Base-by-base conservation (phyloP, 441 rosid species). In the Adansonia rubrostipa region DNA sequence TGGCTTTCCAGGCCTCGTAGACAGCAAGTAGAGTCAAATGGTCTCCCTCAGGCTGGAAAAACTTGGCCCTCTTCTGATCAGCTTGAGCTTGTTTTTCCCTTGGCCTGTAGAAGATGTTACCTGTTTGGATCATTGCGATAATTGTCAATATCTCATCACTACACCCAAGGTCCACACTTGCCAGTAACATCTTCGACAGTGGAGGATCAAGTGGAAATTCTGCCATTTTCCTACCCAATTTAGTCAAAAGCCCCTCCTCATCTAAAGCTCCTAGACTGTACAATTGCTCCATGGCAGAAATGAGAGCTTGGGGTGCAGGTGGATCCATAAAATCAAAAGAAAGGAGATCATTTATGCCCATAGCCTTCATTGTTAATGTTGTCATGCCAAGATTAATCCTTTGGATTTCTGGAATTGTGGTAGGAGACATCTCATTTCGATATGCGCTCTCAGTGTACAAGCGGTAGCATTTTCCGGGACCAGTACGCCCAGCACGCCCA, bases 51-150 rank as follows among this genome's bases (percentile, higher is more conserved):
- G 97, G 97, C 91, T 90, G 97, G 82, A 94, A 91, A 87, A 92
- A 92, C 82, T 91, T 92, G 71, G 98, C 98, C 74, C 94, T 86
- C 84, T 92, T 94, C 83, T 91, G 96, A 82, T 94, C 98, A 70
- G 97, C 98, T 79, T 92, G 97, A 56, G 97, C 94, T 89, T 94
- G 98, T 78, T 94, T 94, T 80, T 92, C 98, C 82, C 96, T 89
- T 14, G 98, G 98, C 84, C 97, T 86, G 79, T 94, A 92, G 83
- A 92, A 92, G 78, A 94, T 90, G 85, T 92, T 91, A 10, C 96
- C 96, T 1, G 97, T 92, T 82, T 91, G 93, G 77, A 94, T 92
- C 98, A 94, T 92, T n/a, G 97, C 88, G 69, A 94, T 91, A 45
- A 92, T 94, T 0, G 94, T 94, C 62, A 94, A 84, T 24, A 94